Evolutionary conservation across 768 basidiomycete species (phyloP), one percentile per base, ranked within the genome.

Genomic region (Mycena venus): DNA sequence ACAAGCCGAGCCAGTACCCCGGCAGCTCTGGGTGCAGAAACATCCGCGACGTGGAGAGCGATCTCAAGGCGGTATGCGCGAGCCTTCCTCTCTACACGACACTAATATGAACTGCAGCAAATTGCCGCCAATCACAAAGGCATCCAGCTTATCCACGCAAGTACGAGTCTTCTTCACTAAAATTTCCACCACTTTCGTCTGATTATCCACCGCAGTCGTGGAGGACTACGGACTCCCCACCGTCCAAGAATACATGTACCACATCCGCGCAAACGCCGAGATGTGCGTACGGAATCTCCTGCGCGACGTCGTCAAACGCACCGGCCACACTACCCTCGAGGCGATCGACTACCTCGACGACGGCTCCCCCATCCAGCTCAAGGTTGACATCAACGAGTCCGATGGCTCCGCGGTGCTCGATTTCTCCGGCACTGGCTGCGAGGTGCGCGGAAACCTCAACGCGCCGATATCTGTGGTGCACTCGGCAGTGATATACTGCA

Each of bases 71-170:
- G 66, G 95, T 84, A 31, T n/a, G 66, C 29, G 38, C 65, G 31
- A 31, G 51, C 27, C 17, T 62, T 23, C 25, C 59, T 59, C 40
- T 47, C 25, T 59, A 21, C 63, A 12, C 23, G 1, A 17, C 31
- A 31, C 56, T 78, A 71, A 68, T 36, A 44, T 60, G 74, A 19
- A 25, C 14, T 65, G 62, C 60, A 96, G 95, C 96, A 97, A 95
- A 93, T 97, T 74, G 95, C 96, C 2, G 96, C 96, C 9, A 98
- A 98, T 80, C 91, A 96, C 83, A 97, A 97, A 84, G 97, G 96
- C 15, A 91, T 95, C 38, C 93, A 95, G 76, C 88, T 97, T 4
- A 92, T 98, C 73, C 93, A 94, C 78, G 91, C 92, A 55, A 90
- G 95, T 95, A 80, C 74, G 90, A 80, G 36, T 29, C 74, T 12